Base-by-base conservation (phyloP, 805 yeast species). In the Candida sithepensis region DNA sequence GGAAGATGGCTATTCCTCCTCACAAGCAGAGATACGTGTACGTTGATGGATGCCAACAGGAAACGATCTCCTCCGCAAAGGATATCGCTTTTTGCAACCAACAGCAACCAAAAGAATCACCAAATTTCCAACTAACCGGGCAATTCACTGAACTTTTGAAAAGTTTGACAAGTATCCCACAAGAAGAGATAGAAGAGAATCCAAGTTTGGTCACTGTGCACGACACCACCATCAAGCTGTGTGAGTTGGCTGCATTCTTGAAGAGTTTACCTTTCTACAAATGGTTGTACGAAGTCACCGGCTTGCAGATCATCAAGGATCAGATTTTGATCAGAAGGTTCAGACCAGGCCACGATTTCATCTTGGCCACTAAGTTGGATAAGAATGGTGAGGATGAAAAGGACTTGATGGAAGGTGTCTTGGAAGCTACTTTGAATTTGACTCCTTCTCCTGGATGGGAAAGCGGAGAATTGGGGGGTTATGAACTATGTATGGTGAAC, bases 301-400 rank as follows among this genome's bases (percentile, higher is more conserved):
- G 81, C 14, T 60, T 89, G 46, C 65, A 77, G 2, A 81, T 85
- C 8, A 68, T 81, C 3, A 76, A 83, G 42, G 87, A 85, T 53
- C 88, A 85, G 55, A 69, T 86, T 1, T 62, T 91, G 22, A 77
- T 88, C 7, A 77, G 99, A 59, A 74, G 97, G 53, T 94, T 94
- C 70, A 79, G 99, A 58, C 99, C 97, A 1, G 99, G 98, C 3
- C 83, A 80, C 24, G 99, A 94, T 65, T 94, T 88, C 66, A 91
- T 92, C 3, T 69, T 94, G 40, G 99, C 99, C 0, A 88, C 98
- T 0, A 75, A 50, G 56, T 56, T 58, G 47, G 70, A 56, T 22
- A 59, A 50, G 1, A 50, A 48, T 16, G 60, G 57, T 22, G 68
- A 72, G 12, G 72, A 72, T 34, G 70, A 48, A n/a, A 60, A 58